Evolutionary conservation across 352 stramenopile genomes (phyloP), one percentile per base, ranked within the genome.

Genomic region (Globisporangium paroecandrum): DNA sequence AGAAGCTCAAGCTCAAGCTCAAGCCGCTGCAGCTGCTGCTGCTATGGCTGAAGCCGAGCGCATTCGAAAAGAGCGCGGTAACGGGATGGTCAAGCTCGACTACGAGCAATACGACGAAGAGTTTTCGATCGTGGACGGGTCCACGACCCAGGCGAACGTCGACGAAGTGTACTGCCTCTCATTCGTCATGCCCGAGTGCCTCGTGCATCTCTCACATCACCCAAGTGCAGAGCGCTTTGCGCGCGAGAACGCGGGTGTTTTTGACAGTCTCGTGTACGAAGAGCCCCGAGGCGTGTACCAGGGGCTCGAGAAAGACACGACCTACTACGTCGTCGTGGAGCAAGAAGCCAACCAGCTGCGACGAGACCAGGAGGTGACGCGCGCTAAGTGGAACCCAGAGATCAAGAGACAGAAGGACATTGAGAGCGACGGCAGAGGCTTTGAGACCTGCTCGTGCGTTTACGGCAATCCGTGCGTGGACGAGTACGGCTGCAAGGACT

Each of bases 391-490:
- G 75, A 69, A 64, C 1, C 66, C 73, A 1, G 73, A 74, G 20
- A 53, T 80, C 0, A 71, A 83, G 22, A 76, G 79, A 47, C 65
- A 82, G 32, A 75, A 78, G 22, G 53, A 64, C 4, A 62, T 73
- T 27, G 79, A 87, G 60, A 74, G 85, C 43, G 85, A 94, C 56
- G 83, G 82, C 12, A 70, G 86, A 10, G 84, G 80, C 1, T 89
- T 94, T 60, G 90, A 97, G 73, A 87, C 72, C 24, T 97, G 90
- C 70, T 95, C 82, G 32, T 97, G 90, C 67, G 82, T 97, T 24
- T 95, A 97, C 54, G 89, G 90, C 1, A 97, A 97, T 70, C 90
- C 90, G 41, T 97, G 90, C 58, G 85, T 93, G 34, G 90, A 97
- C 64, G 84, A 97, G 56, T 97, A 97, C 57, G 87, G 87, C 18